Conservation (phyloP, 2,329 filamentous ascomycete genomes). For the Cercospora sp. region DNA sequence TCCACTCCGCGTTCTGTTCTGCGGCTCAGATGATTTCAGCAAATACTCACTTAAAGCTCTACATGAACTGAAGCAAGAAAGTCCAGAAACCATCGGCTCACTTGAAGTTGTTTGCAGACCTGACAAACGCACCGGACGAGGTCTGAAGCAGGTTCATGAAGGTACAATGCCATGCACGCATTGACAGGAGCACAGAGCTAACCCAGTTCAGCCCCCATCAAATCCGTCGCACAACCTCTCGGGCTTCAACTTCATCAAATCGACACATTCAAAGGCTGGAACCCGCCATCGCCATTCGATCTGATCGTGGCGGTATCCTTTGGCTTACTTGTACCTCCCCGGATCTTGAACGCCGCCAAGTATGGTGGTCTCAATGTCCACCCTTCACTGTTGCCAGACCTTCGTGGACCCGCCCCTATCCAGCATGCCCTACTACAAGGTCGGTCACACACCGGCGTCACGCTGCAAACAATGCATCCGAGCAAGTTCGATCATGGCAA, state of each 20-base stretch:
- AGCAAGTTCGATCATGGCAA: conserved; percentile 74
- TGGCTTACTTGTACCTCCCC: conserved; percentile 79
- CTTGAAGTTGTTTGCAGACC: conserved; percentile 85
- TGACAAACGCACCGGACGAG: conserved; percentile 74
- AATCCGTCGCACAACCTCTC: conserved; percentile 63
- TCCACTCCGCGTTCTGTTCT: conserved; percentile 84
- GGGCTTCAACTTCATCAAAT: conserved; percentile 69
- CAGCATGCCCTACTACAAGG: conserved; percentile 75
- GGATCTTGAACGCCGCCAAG: conserved; percentile 67
- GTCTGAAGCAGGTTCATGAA: conserved; percentile 61
- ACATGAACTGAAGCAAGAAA: conserved; percentile 48
- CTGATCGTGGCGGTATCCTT: conserved; percentile 92
- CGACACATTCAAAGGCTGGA: conserved; percentile 82
- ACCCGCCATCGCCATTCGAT: conserved; percentile 63
- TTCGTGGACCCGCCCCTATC: conserved; percentile 82
- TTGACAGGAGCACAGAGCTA: not conserved
- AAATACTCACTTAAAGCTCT: conserved; percentile 73
- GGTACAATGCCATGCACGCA: conserved; percentile 48
- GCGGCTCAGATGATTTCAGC: conserved; percentile 90
- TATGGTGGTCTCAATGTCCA: conserved; percentile 94
- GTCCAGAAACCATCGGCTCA: conserved; percentile 61
- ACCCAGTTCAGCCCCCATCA: conserved; percentile 57
- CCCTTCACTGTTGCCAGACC: conserved; percentile 76
- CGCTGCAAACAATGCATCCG: conserved; percentile 82
- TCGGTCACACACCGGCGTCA: conserved; percentile 67